Percentiles rank a stretch among this genome's conserved stretches.
Conservation (phyloP, 106 monocot genomes). For the Allium sativum region DNA sequence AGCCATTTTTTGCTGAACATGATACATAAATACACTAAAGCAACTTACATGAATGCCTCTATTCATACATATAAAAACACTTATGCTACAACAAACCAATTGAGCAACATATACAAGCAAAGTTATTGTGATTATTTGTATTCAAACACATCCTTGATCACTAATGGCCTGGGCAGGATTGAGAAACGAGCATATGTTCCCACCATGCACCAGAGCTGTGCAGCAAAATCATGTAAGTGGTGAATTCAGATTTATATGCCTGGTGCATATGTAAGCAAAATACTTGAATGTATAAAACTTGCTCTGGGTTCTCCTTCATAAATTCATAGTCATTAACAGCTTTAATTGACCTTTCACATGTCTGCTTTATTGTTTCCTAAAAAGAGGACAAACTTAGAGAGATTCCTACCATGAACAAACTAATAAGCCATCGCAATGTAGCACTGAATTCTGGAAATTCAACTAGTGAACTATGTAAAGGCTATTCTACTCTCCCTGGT, state of each 20-base stretch:
- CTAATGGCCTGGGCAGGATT: slow-evolving; percentile 95
- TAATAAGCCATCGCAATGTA: too few species aligned
- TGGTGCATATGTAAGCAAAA: background rate
- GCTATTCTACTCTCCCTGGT: too few species aligned
- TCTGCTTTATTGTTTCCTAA: slow-evolving; percentile 95
- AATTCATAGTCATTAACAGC: slow-evolving; percentile 81
- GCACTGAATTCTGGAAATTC: too few species aligned
- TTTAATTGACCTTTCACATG: slow-evolving; percentile 81
- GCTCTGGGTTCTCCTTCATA: slow-evolving; percentile 86
- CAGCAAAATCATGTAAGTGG: background rate
- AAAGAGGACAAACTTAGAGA: background rate
- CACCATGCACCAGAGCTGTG: slow-evolving; percentile 86
- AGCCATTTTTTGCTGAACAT: too few species aligned
- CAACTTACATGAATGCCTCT: too few species aligned
- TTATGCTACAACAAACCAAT: slow-evolving; percentile 6
- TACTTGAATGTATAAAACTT: slow-evolving; percentile 12
- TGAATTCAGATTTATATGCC: background rate
- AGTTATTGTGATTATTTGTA: background rate
- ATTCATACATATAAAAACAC: background rate
- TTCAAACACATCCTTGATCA: slow-evolving; percentile 88
- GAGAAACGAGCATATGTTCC: slow-evolving; percentile 82
- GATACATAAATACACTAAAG: too few species aligned
- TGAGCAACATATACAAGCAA: background rate
- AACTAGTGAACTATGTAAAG: too few species aligned
- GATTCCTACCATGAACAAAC: background rate